Evolutionary conservation across 805 yeast species (phyloP), one percentile per base, ranked within the genome.

Genomic region (Hanseniaspora clermontiae): DNA sequence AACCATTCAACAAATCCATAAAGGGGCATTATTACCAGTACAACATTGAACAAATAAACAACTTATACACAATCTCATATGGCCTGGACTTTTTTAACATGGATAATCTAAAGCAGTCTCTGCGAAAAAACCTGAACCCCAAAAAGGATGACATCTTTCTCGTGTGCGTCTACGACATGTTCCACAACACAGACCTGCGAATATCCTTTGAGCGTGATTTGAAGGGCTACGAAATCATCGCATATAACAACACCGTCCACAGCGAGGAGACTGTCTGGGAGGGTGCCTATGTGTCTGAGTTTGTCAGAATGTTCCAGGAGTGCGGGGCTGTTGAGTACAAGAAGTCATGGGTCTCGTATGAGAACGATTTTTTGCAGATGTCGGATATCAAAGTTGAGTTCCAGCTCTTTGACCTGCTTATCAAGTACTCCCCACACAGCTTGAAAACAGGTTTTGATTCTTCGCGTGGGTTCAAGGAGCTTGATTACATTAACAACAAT

Each of bases 41-140:
- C 49, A 46, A 32, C 38, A 17, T 32, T 8, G 36, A 46, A 9
- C 9, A 46, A 9, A 46, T 46, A 9, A 32, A 31, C n/a, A 46
- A 46, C 17, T 17, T 46, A 10, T 46, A 32, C 10, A 46, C 39
- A 3, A 17, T 43, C 27, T 14, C 83, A 24, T 14, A 40, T 11
- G 95, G 95, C 14, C n/a, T 27, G 29, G 20, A 43, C 15, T 43
- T 46, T 43, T 55, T 34, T 24, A 36, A 36, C n/a, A 43, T 48
- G 55, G 55, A 51, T 43, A 24, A 32, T 15, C 27, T 51, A 9
- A 51, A 19, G 24, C 14, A 14, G 6, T 32, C 36, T 17, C 20
- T 51, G 14, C n/a, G 11, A 27, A 19, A 11, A 15, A 40, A 40
- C 12, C 29, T 49, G 1, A 20, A 14, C 9, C 1, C n/a, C 15